phyloP scores from a whole-genome alignment of 192 early-diverging fungal genomes.

The Coemansia sp. region DNA sequence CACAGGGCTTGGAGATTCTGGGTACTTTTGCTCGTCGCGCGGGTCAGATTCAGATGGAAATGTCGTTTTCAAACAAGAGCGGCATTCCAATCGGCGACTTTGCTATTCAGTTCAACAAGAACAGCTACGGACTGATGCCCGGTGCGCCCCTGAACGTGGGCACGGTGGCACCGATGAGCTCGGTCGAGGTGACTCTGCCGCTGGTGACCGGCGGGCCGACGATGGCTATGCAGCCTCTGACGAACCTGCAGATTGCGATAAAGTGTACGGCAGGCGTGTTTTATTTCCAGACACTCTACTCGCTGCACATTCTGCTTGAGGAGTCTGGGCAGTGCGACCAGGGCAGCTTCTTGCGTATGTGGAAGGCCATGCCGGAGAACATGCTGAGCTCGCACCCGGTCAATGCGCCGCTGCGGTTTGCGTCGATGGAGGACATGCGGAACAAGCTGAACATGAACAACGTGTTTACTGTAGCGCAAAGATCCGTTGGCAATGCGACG shows the following conservation, averaged over 20 bases:
- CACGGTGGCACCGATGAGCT: constrained; percentile 41
- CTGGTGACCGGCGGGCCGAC: constrained; percentile 54
- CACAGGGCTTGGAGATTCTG: constrained; percentile 52
- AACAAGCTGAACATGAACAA: constrained; percentile 57
- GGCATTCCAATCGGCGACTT: constrained; percentile 54
- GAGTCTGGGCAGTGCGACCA: constrained; percentile 52
- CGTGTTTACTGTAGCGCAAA: constrained; percentile 64
- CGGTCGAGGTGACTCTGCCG: constrained; percentile 47
- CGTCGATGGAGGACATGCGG: constrained; percentile 48
- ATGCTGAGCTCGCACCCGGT: constrained; percentile 23
- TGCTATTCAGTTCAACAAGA: constrained; percentile 81
- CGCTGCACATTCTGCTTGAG: constrained; percentile 57
- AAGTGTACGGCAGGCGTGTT: constrained; percentile 63
- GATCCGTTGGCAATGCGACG: constrained; percentile 53
- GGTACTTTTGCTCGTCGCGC: constrained; percentile 57
- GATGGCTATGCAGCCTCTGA: constrained; percentile 53
- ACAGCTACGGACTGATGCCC: constrained; percentile 64
- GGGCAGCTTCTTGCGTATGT: constrained; percentile 52
- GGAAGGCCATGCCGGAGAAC: constrained; percentile 49
- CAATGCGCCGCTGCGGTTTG: constrained; percentile 30
- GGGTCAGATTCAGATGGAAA: constrained; percentile 61
- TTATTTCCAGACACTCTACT: constrained; percentile 66
- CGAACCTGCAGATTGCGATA: constrained; percentile 66
- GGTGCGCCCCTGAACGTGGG: constrained; percentile 43
- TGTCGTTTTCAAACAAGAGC: constrained; percentile 59